phyloP scores from a whole-genome alignment of 2,329 filamentous ascomycete genomes.

The Phaeosphaeriaceae sp. region DNA sequence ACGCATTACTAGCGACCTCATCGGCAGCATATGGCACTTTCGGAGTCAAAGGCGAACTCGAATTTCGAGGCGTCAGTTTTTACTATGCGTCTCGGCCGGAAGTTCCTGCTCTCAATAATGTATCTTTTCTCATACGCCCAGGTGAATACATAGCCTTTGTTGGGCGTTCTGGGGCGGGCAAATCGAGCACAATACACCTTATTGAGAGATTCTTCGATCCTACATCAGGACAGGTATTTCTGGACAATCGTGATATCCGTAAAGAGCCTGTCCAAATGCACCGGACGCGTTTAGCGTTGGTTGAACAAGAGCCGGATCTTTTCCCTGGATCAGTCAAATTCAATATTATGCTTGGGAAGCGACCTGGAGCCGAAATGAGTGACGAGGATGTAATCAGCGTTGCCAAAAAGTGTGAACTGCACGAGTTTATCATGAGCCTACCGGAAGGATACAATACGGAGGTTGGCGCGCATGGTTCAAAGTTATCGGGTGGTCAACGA shows the following conservation, averaged over 20 bases:
- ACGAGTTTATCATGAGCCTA: slow-evolving; percentile 56
- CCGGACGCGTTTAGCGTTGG: slow-evolving; percentile 50
- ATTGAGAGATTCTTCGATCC: slow-evolving; percentile 56
- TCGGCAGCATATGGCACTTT: slow-evolving; percentile 27
- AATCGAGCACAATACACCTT: slow-evolving; percentile 54
- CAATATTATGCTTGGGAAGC: slow-evolving; percentile 52
- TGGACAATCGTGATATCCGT: slow-evolving; percentile 53
- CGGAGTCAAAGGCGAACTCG: slow-evolving; percentile 35
- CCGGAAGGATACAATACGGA: slow-evolving; percentile 57
- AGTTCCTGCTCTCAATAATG: slow-evolving; percentile 43
- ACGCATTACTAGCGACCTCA: slow-evolving; percentile 16
- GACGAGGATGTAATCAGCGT: slow-evolving; percentile 42
- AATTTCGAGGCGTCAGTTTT: slow-evolving; percentile 43
- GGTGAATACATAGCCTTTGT: slow-evolving; percentile 51
- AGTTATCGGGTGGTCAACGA: slow-evolving; percentile 55
- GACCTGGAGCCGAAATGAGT: slow-evolving; percentile 29
- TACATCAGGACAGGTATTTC: slow-evolving; percentile 45
- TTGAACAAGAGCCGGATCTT: slow-evolving; percentile 54
- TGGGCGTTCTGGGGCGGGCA: slow-evolving; percentile 54
- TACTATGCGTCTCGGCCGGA: slow-evolving; percentile 40
- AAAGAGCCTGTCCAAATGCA: slow-evolving; percentile 45
- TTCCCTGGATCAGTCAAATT: slow-evolving; percentile 53
- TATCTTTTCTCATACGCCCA: slow-evolving; percentile 48
- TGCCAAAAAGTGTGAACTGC: slow-evolving; percentile 52
- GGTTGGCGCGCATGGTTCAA: slow-evolving; percentile 51